phyloP scores from a whole-genome alignment of 495 filamentous ascomycete genomes.

The Daldinia concentrica region DNA sequence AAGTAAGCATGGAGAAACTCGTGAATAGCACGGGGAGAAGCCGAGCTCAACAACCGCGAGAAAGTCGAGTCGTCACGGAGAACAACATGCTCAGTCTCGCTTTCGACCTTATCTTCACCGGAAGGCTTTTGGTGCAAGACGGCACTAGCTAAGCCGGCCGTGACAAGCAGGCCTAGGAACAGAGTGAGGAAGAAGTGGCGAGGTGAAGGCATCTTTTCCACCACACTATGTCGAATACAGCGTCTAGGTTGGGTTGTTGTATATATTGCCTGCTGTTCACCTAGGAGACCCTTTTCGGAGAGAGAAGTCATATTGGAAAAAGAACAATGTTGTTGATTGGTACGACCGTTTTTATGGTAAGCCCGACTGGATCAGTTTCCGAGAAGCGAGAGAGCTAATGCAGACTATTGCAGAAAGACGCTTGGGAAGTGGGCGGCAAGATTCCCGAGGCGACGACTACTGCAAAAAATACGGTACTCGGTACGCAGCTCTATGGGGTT shows the following conservation, averaged over 20 bases:
- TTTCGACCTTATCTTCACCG: constrained; percentile 15
- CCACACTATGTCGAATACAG: constrained; percentile 15
- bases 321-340: constrained; percentile 8
- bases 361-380: constrained; percentile 17
- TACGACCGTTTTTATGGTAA: constrained; percentile 21
- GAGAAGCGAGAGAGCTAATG: constrained; percentile 35
- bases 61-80: constrained; percentile 44
- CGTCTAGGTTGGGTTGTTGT: constrained; percentile 11
- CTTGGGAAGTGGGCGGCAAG: constrained; percentile 31
- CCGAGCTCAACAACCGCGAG: constrained; percentile 46
- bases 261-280: constrained; percentile 27
- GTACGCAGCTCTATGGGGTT: constrained; percentile 11
- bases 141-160: constrained; percentile 47
- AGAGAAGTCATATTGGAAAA: constrained; percentile 32
- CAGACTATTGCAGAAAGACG: constrained; percentile 39
- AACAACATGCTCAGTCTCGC: constrained; percentile 20
- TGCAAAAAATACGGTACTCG: constrained; percentile 16
- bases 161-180: constrained; percentile 43
- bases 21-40: constrained; percentile 52
- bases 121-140: constrained; percentile 31
- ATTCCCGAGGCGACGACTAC: constrained; percentile 18
- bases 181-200: constrained; percentile 44
- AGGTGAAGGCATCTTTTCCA: constrained; percentile 43
- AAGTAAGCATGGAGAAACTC: constrained; percentile 53
- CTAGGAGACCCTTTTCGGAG: constrained; percentile 12